Evolutionary conservation across 495 filamentous ascomycete genomes (phyloP).

Genomic region (Penicillium chermesinum): DNA sequence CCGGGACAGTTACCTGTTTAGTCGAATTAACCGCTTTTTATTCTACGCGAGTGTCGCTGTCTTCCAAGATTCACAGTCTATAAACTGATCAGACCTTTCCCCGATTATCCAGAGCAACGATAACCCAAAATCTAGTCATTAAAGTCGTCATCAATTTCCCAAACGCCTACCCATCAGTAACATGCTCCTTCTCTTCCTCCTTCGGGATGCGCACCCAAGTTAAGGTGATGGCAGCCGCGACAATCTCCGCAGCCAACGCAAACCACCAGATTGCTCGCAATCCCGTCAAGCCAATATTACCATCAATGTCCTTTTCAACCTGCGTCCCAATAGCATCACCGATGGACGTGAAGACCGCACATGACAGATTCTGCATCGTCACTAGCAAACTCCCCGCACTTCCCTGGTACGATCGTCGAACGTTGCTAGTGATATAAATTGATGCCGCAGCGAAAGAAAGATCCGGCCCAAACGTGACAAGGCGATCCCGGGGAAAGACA

Average conservation of each 20-base stretch:
- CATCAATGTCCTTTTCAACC: constrained; percentile 29
- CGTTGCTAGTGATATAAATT: constrained; percentile 33
- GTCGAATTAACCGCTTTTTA: no score
- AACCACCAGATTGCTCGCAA: constrained; percentile 48
- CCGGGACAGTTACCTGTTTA: no score
- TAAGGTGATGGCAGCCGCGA: constrained; percentile 38
- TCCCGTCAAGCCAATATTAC: constrained; percentile 39
- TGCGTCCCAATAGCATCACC: constrained; percentile 41
- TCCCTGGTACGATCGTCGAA: constrained; percentile 30
- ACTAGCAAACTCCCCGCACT: constrained; percentile 32
- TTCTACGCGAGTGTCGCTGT: no score
- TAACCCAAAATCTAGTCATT: not conserved
- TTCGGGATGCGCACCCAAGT: constrained; percentile 42
- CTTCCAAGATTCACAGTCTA: no score
- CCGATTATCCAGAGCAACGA: not conserved
- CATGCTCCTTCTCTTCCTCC: constrained; percentile 49
- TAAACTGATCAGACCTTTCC: not conserved
- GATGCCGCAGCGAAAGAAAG: constrained; percentile 30
- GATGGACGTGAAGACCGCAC: constrained; percentile 42
- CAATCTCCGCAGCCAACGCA: constrained; percentile 30
- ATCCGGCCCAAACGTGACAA: constrained; percentile 34
- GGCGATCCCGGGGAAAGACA: constrained; percentile 26
- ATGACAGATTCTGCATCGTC: constrained; percentile 30
- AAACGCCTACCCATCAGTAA: constrained; percentile 19
- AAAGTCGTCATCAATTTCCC: not conserved